Base-by-base conservation (phyloP, 257 asterid species). In the Anisodus acutangulus region DNA sequence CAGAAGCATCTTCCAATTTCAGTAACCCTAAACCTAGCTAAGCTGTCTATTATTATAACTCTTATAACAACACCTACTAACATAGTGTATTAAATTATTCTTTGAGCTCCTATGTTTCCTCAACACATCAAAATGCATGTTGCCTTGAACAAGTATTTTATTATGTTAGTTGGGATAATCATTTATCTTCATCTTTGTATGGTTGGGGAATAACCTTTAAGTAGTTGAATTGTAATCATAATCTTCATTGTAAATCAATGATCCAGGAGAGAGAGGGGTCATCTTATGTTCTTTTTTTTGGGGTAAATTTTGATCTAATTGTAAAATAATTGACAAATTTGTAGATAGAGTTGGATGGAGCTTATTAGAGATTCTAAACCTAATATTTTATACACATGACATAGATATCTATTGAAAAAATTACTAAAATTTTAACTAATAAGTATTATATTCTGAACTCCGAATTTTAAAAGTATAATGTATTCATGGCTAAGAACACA, bases 341-440 rank as follows among this genome's bases (percentile, higher is more conserved):
- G 45, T 35, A 66, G 13, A 39, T 16, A 39, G 12, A 68, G 47
- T 22, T 6, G 13, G 51, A 39, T 8, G 7, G 26, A 37, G 76
- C 26, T 39, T 1, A 37, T 69, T 69, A 15, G 53, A 69, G 78
- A 69, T 69, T 39, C 53, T 39, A 69, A 69, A 69, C 13, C 13
- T 69, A 39, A 16, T 69, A 7, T 69, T 69, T 7, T 69, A 0
- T 13, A 16, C 35, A 31, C 35, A 31, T 31, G 35, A 31, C 35
- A 31, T 31, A 31, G 35, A 31, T 1, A 31, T 31, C 35, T 31
- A 31, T 60, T 60, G 5, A 60, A 3, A 22, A 31, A 68, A 15
- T 68, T 37, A 68, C 22, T 6, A 37, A 68, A 47, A 60, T 81
- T 92, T 94, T 3, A 91, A 17, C 71, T 87, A 31, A 31, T 95